These are phyloP conservation scores for Fragosphaeria purpurea DNA, from an alignment of 2,329 filamentous ascomycete species.

Conservation along the genomic window DNA sequence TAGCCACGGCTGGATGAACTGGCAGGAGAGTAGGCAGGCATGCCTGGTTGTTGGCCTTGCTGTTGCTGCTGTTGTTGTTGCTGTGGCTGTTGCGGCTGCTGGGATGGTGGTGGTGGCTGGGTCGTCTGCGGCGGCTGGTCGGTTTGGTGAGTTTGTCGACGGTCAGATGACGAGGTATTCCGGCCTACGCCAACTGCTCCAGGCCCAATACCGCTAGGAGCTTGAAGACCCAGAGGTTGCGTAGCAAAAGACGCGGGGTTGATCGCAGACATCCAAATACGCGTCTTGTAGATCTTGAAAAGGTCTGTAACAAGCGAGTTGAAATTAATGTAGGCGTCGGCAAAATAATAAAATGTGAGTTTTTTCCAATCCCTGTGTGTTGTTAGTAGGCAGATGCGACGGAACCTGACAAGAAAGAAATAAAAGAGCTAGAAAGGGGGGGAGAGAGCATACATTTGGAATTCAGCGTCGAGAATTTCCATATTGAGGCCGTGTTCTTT, in stretches of 20 bases:
- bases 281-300: conserved; percentile 98
- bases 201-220: conserved; percentile 56
- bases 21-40: not conserved
- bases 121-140: conserved; percentile 22
- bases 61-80: conserved; percentile 8
- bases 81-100: conserved; percentile 2
- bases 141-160: conserved; percentile 34
- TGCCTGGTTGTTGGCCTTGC: not conserved
- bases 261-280: conserved; percentile 99
- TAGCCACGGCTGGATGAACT: conserved; percentile 8
- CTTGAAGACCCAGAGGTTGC: conserved; percentile 60
- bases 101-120: conserved; percentile 2
- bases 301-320: conserved; percentile 94
- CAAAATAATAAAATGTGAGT: conserved; percentile 97
- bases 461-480: conserved; percentile 98
- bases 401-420: not conserved
- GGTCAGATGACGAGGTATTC: conserved; percentile 34
- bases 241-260: conserved; percentile 93
- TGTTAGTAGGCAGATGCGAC: conserved; percentile 11
- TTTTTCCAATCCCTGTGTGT: conserved; percentile 88
- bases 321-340: conserved; percentile 97
- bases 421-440: not conserved
- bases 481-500: conserved; percentile 84
- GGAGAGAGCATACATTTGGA: conserved; percentile 69
- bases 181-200: conserved; percentile 53